Evolutionary conservation across 768 basidiomycete species (phyloP).

Genomic region (Thelephora ganbajun): DNA sequence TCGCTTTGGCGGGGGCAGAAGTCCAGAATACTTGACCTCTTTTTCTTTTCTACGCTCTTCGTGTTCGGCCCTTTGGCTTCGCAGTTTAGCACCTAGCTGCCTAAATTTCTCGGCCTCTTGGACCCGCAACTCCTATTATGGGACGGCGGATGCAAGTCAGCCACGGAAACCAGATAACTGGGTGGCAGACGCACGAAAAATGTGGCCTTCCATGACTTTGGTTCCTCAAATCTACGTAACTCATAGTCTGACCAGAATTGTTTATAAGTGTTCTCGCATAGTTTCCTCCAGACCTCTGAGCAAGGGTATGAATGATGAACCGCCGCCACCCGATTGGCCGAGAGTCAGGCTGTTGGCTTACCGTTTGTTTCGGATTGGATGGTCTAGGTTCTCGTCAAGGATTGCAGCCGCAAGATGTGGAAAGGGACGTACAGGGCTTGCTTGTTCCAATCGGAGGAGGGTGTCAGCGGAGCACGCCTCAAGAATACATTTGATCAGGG

Average conservation of each 20-base stretch:
- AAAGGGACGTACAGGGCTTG: constrained; percentile 44
- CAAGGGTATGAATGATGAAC: constrained; percentile 2
- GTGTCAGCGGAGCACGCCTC: constrained; percentile 61
- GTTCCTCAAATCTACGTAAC: constrained; percentile 26
- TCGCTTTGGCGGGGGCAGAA: constrained; percentile 42
- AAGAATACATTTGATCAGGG: constrained; percentile 59
- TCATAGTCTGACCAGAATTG: constrained; percentile 35
- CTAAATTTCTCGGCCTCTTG: constrained; percentile 53
- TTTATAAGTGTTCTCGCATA: constrained; percentile 50
- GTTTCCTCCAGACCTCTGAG: background rate
- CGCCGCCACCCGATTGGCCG: constrained; percentile 49
- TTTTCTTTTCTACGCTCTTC: constrained; percentile 67
- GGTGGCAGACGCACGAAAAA: constrained; percentile 43
- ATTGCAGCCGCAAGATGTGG: background rate
- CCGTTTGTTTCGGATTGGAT: constrained; percentile 43
- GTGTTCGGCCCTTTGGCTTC: constrained; percentile 51
- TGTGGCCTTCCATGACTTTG: constrained; percentile 53
- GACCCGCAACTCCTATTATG: constrained; percentile 35
- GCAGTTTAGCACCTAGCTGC: constrained; percentile 45
- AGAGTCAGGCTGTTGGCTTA: constrained; percentile 13
- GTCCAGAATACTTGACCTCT: constrained; percentile 64
- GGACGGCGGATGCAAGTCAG: constrained; percentile 7
- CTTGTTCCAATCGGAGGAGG: constrained; percentile 51
- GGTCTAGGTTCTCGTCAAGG: constrained; percentile 3
- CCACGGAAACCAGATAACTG: background rate